Percentiles rank a stretch among this genome's conserved stretches.
Conservation (phyloP, 768 basidiomycete genomes). For the Solioccasus polychromus region DNA sequence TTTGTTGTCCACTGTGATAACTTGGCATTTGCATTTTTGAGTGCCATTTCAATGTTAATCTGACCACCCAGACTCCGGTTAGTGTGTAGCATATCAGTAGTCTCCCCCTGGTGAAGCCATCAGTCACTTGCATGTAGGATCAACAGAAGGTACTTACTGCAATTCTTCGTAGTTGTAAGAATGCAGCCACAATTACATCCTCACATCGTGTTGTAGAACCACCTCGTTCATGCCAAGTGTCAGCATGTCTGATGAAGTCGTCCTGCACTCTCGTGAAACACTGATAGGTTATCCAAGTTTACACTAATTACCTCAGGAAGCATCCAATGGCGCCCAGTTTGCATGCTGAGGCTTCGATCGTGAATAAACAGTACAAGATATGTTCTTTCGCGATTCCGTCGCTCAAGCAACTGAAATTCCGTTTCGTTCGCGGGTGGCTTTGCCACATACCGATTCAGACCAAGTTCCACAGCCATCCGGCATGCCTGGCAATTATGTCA, state of each 20-base stretch:
- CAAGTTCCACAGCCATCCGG: conserved; percentile 84
- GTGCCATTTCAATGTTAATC: conserved; percentile 69
- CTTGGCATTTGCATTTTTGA: conserved; percentile 70
- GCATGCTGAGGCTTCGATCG: conserved; percentile 81
- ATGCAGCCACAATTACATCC: conserved; percentile 77
- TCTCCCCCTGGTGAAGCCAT: conserved; percentile 55
- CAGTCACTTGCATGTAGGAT: background rate
- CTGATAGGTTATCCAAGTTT: conserved; percentile 2
- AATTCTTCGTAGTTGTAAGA: conserved; percentile 74
- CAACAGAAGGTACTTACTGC: conserved; percentile 50
- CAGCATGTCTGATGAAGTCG: conserved; percentile 68
- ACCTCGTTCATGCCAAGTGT: conserved; percentile 67
- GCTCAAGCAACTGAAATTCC: conserved; percentile 64
- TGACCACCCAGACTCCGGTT: conserved; percentile 53
- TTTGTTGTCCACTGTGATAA: conserved; percentile 67
- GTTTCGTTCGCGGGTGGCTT: conserved; percentile 58
- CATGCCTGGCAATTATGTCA: conserved; percentile 52
- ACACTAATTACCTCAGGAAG: conserved; percentile 56
- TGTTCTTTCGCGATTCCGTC: conserved; percentile 82
- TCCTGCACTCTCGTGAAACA: conserved; percentile 37
- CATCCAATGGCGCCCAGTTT: conserved; percentile 88
- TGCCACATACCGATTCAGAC: conserved; percentile 66
- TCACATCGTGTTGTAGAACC: conserved; percentile 59
- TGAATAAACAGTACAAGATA: conserved; percentile 86
- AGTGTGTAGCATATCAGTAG: conserved; percentile 68